Conservation (phyloP, 1,139 yeast genomes). For the Suhomyces coccinellae region DNA sequence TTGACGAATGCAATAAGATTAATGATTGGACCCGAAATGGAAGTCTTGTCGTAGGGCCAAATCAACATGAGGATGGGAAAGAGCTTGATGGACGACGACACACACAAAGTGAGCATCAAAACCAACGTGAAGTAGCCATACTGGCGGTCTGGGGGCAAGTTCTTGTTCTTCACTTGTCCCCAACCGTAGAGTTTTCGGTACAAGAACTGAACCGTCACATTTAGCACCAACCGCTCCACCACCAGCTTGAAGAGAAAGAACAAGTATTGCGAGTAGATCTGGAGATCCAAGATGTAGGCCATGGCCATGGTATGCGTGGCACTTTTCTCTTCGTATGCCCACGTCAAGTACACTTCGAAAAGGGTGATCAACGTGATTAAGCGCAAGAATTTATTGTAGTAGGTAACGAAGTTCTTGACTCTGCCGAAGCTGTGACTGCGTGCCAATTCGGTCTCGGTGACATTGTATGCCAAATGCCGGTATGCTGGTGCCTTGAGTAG, state of each 20-base stretch:
- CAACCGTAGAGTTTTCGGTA: constrained; percentile 35
- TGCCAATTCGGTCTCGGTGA: constrained; percentile 39
- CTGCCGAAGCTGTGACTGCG: constrained; percentile 10
- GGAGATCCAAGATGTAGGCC: constrained; percentile 40
- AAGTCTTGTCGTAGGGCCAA: constrained; percentile 86
- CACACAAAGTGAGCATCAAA: constrained; percentile 65
- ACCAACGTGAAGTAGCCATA: constrained; percentile 33
- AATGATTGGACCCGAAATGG: constrained; percentile 62
- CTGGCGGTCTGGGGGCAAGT: constrained; percentile 19
- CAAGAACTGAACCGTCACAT: constrained; percentile 47
- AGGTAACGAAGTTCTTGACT: constrained; percentile 2
- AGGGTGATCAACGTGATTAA: constrained; percentile 64
- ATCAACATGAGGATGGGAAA: constrained; percentile 93
- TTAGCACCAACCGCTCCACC: constrained; percentile 57
- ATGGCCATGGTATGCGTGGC: constrained; percentile 27
- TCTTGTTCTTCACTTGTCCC: constrained; percentile 26
- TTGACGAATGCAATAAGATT: constrained; percentile 59
- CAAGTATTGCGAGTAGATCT: constrained; percentile 60
- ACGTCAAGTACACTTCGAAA: constrained; percentile 86
- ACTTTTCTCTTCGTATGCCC: constrained; percentile 86
- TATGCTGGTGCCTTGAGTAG: constrained; percentile 87
- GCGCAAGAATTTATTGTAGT: constrained; percentile 39
- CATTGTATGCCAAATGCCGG: constrained; percentile 81
- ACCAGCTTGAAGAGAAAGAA: constrained; percentile 65
- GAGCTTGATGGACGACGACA: constrained; percentile 76